Base-by-base conservation (phyloP, 306 rosid genomes). In the Cucurbita maxima region DNA sequence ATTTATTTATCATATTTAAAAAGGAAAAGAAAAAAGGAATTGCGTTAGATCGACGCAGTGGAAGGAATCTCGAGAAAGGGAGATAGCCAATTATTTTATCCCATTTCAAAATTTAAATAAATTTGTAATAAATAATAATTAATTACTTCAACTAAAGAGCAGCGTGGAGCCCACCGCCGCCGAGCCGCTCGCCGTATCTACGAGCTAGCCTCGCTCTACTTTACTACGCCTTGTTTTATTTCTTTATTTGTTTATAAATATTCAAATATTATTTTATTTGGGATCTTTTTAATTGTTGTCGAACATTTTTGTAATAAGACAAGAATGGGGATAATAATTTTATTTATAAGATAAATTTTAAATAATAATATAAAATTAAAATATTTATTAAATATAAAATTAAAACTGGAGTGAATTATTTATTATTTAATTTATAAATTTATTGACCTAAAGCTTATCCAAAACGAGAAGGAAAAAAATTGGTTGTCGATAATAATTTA, bases 41-140 rank as follows among this genome's bases (percentile, higher is more conserved):
- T 18, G 72, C 72, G 72, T 67, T 44, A 13, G 53, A 67, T 67
- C 19, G 40, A 67, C 38, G 72, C 72, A 67, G 72, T 45, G 54
- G 54, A 67, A 45, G 72, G 56, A 67, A 67, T 67, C 72, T 66
- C 54, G 54, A 43, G 72, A 66, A 43, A 66, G 54, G 5, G 51
- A 66, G 34, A 12, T 67, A 18, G 40, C 19, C 16, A 47, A 12
- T 67, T 67, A 44, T 43, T 62, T 66, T 20, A 67, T 67, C 8
- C 37, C 5, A 8, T 41, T 41, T 63, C 36, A 40, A 63, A 40
- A 4, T 62, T 15, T 37, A 16, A 62, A 62, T 16, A 34, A 59
- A 11, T 0, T 0, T 25, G 25, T 30, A 40, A 4, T 40, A 43
- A 9, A 45, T 9, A 45, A 45, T 45, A 4, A 16, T 7, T 1